Evolutionary conservation across 1,139 yeast genomes (phyloP).

Genomic region (Taiozyma onychis): DNA sequence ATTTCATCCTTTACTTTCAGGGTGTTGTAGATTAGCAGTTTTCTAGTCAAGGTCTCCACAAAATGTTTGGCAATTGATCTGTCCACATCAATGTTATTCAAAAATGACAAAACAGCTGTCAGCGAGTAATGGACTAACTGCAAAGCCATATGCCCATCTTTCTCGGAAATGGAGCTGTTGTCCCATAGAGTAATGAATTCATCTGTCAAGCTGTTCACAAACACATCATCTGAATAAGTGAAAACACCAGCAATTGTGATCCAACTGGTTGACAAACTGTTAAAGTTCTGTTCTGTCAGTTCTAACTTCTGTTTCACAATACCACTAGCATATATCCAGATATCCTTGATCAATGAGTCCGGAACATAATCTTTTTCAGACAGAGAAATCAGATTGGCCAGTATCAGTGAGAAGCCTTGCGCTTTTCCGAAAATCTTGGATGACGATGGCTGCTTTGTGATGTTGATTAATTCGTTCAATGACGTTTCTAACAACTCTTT

Average conservation of each 20-base stretch:
- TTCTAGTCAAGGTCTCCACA: constrained; percentile 38
- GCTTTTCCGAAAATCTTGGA: constrained; percentile 29
- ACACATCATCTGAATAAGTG: constrained; percentile 53
- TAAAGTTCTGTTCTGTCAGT: constrained; percentile 30
- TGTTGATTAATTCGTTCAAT: constrained; percentile 26
- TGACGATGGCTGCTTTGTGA: constrained; percentile 30
- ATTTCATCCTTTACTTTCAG: constrained; percentile 20
- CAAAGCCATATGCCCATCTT: constrained; percentile 27
- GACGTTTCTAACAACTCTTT: constrained; percentile 26
- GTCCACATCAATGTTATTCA: constrained; percentile 30
- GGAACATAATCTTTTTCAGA: constrained; percentile 33
- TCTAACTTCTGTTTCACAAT: constrained; percentile 28
- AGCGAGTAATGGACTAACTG: constrained; percentile 43
- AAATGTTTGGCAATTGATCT: constrained; percentile 38
- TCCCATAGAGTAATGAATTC: constrained; percentile 21
- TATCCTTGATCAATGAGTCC: constrained; percentile 29
- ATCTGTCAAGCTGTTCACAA: constrained; percentile 41
- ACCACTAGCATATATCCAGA: constrained; percentile 29
- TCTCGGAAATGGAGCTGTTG: constrained; percentile 22
- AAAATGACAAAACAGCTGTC: constrained; percentile 39
- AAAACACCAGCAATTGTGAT: constrained; percentile 70
- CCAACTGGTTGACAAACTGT: constrained; percentile 57
- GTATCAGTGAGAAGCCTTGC: constrained; percentile 35
- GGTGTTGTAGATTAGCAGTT: constrained; percentile 24
- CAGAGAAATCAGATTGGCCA: constrained; percentile 31